Conservation (phyloP, 164 flowering plant genomes). For the Macadamia integrifolia region DNA sequence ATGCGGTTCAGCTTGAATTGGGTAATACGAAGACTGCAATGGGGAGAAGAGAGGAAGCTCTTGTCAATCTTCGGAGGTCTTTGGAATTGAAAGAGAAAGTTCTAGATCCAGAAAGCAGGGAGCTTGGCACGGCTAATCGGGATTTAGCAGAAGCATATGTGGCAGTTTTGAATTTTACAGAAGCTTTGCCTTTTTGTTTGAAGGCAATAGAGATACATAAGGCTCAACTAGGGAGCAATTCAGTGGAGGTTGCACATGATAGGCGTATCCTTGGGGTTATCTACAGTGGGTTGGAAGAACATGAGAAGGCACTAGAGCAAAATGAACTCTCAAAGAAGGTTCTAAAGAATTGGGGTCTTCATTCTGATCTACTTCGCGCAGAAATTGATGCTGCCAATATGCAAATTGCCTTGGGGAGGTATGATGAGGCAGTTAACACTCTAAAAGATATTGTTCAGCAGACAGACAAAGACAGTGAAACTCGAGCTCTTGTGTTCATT, state of each 20-base stretch:
- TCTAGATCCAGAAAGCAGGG: conserved; percentile 57
- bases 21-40: conserved; percentile 74
- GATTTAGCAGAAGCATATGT: conserved; percentile 72
- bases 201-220: conserved; percentile 76
- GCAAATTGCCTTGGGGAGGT: conserved; percentile 76
- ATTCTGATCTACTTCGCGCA: conserved; percentile 63
- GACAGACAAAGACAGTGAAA: conserved; percentile 77
- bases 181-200: conserved; percentile 66
- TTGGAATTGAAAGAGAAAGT: conserved; percentile 66
- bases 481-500: conserved; percentile 57
- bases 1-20: conserved; percentile 62
- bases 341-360: conserved; percentile 72
- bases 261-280: conserved; percentile 76
- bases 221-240: conserved; percentile 51
- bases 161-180: conserved; percentile 70
- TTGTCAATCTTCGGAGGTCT: conserved; percentile 54
- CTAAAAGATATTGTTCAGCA: conserved; percentile 57
- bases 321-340: conserved; percentile 63
- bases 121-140: conserved; percentile 65
- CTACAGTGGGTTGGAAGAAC: conserved; percentile 82
- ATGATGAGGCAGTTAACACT: conserved; percentile 60
- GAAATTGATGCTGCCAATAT: conserved; percentile 90
- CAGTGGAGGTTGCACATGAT: conserved; percentile 87
- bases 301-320: conserved; percentile 78
- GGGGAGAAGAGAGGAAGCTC: conserved; percentile 86